Percentiles rank a stretch among this genome's conserved stretches.
Evolutionary conservation across 2,329 filamentous ascomycete species (phyloP).

Genomic region (Exophiala aquamarina): DNA sequence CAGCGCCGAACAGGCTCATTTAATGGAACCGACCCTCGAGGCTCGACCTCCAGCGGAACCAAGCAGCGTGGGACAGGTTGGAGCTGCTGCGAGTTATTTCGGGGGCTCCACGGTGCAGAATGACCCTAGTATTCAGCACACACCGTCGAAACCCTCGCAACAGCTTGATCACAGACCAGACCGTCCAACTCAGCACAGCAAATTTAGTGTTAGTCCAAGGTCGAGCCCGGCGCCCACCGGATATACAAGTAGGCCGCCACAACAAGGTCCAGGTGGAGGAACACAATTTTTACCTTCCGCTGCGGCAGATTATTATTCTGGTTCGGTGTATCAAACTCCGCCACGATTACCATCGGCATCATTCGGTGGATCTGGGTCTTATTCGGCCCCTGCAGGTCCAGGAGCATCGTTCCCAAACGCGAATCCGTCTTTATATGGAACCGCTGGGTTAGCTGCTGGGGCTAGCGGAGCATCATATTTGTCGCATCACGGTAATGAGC

Average conservation of each 20-base stretch:
- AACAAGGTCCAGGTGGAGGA: not conserved
- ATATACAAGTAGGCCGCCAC: not conserved
- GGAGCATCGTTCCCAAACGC: slow-evolving; percentile 20
- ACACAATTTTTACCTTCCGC: slow-evolving; percentile 2
- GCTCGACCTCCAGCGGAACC: slow-evolving; percentile 60
- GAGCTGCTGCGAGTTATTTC: slow-evolving; percentile 61
- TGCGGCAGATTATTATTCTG: slow-evolving; percentile 17
- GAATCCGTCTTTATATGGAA: slow-evolving; percentile 34
- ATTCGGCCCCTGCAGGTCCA: slow-evolving; percentile 12
- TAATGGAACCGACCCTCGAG: slow-evolving; percentile 52
- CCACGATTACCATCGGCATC: slow-evolving; percentile 16
- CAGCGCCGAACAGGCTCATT: slow-evolving; percentile 53
- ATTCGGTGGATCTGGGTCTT: slow-evolving; percentile 29
- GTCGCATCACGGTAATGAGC: slow-evolving; percentile 30
- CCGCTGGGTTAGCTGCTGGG: slow-evolving; percentile 32
- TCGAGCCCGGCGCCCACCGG: slow-evolving; percentile 24
- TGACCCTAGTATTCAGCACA: slow-evolving; percentile 20
- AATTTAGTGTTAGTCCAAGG: slow-evolving; percentile 26
- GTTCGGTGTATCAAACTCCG: slow-evolving; percentile 14
- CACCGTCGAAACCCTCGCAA: slow-evolving; percentile 36
- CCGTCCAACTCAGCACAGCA: slow-evolving; percentile 24
- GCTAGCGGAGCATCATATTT: not conserved
- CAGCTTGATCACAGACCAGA: slow-evolving; percentile 7
- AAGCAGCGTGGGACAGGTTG: slow-evolving; percentile 48
- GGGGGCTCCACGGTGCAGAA: slow-evolving; percentile 29